These are phyloP conservation scores for Acacia concinna DNA, from an alignment of 331 rosid species.

Conservation along the genomic window DNA sequence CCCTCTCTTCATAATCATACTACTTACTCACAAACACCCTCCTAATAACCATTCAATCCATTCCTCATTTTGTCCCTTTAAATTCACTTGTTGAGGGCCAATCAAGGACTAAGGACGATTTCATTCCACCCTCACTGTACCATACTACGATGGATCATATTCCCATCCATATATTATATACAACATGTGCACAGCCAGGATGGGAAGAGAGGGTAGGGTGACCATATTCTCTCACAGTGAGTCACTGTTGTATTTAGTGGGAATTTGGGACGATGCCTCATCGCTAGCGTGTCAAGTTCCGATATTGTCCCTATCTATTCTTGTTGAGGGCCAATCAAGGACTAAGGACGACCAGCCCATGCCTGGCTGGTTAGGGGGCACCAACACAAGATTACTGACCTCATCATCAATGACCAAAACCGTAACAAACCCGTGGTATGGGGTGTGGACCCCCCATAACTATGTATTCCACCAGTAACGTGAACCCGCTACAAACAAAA, in stretches of 20 bases:
- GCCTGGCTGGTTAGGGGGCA: conserved; percentile 48
- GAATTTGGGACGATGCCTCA: conserved; percentile 30
- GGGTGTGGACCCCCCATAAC: conserved; percentile 43
- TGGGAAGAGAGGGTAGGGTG: conserved; percentile 1
- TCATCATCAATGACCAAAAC: conserved; percentile 50
- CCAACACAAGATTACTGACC: conserved; percentile 53
- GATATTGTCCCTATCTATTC: conserved; percentile 38
- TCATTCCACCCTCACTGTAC: not conserved
- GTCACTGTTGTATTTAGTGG: conserved; percentile 41
- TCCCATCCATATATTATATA: not conserved
- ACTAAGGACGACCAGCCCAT: conserved; percentile 43
- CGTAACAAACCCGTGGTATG: conserved; percentile 43
- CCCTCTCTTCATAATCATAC: not conserved
- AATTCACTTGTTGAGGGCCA: too few species aligned
- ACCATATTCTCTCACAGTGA: conserved; percentile 32
- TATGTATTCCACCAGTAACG: not conserved
- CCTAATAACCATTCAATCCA: conserved; percentile 6
- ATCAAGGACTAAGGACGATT: too few species aligned
- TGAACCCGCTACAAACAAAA: conserved; percentile 30
- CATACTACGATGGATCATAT: too few species aligned
- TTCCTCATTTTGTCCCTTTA: conserved; percentile 20
- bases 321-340: conserved; percentile 45
- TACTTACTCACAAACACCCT: not conserved
- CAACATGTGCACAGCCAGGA: conserved; percentile 28
- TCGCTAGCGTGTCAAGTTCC: not conserved